Evolutionary conservation across 2,329 filamentous ascomycete genomes (phyloP).

Genomic region (Monosporascus sp.): DNA sequence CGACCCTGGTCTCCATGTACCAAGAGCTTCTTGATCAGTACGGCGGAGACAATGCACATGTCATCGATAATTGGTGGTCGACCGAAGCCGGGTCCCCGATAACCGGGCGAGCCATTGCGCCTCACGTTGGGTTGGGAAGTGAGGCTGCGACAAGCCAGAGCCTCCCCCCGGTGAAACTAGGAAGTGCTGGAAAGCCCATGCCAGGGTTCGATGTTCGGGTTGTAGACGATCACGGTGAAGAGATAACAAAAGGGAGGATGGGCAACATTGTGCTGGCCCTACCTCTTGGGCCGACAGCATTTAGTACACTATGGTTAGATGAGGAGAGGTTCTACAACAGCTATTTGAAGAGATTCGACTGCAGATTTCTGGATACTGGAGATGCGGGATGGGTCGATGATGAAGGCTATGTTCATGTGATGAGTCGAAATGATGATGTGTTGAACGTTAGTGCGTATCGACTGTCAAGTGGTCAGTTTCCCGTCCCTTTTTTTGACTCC

Average conservation of each 20-base stretch:
- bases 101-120: conserved; percentile 48
- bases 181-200: conserved; percentile 85
- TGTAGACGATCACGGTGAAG: conserved; percentile 73
- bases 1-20: conserved; percentile 76
- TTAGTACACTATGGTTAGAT: conserved; percentile 81
- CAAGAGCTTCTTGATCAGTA: conserved; percentile 65
- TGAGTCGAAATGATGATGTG: conserved; percentile 71
- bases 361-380: conserved; percentile 84
- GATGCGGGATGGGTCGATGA: conserved; percentile 82
- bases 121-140: conserved; percentile 50
- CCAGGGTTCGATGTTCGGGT: conserved; percentile 84
- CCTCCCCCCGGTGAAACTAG: conserved; percentile 63
- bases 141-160: conserved; percentile 33
- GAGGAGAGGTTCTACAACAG: conserved; percentile 79
- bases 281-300: conserved; percentile 79
- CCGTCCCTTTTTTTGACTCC: too few relatives aligned
- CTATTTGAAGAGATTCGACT: conserved; percentile 76
- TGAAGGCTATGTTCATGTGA: conserved; percentile 61
- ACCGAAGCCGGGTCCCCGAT: conserved; percentile 55
- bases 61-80: conserved; percentile 58
- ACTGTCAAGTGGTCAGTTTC: conserved; percentile 54
- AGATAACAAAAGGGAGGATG: conserved; percentile 68
- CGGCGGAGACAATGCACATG: conserved; percentile 55
- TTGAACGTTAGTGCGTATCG: conserved; percentile 87
- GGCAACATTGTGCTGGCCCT: conserved; percentile 85